Evolutionary conservation across 768 basidiomycete genomes (phyloP).

Genomic region (Termitomyces bulborhizus): DNA sequence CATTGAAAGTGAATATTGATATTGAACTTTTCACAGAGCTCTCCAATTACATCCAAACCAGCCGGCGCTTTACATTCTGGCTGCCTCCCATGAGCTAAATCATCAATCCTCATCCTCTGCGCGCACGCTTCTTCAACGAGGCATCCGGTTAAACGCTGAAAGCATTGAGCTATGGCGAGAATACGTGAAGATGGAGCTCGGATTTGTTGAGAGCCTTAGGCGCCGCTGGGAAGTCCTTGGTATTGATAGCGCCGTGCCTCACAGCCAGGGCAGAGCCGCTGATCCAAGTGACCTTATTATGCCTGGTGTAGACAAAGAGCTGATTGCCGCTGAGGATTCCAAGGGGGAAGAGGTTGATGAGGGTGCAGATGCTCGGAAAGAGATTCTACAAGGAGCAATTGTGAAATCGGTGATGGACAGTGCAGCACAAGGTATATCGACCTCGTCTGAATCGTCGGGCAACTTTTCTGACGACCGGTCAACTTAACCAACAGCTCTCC

Average conservation of each 20-base stretch:
- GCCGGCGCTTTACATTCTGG: conserved; percentile 75
- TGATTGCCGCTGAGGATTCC: conserved; percentile 14
- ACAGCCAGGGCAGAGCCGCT: conserved; percentile 14
- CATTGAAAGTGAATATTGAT: not conserved
- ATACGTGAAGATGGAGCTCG: conserved; percentile 87
- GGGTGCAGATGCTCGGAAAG: conserved; percentile 51
- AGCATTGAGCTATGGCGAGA: conserved; percentile 81
- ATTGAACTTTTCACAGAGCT: conserved; percentile 44
- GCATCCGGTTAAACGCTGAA: conserved; percentile 70
- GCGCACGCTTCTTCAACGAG: conserved; percentile 78
- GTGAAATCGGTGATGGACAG: conserved; percentile 71
- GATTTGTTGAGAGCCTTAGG: conserved; percentile 74
- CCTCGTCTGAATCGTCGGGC: not conserved
- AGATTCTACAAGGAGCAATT: conserved; percentile 74
- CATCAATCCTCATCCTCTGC: conserved; percentile 73
- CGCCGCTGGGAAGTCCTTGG: conserved; percentile 79
- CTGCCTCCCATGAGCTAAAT: conserved; percentile 77
- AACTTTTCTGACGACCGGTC: not conserved
- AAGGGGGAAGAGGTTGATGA: conserved; percentile 34
- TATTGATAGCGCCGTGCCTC: conserved; percentile 33
- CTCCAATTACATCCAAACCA: conserved; percentile 81
- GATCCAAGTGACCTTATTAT: conserved; percentile 19
- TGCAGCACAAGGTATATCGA: conserved; percentile 59
- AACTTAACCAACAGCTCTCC: conserved; percentile 25
- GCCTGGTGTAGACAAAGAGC: conserved; percentile 15